Evolutionary conservation across 2,329 filamentous ascomycete species (phyloP), one percentile per base, ranked within the genome.

Genomic region (Curvularia hawaiiensis): DNA sequence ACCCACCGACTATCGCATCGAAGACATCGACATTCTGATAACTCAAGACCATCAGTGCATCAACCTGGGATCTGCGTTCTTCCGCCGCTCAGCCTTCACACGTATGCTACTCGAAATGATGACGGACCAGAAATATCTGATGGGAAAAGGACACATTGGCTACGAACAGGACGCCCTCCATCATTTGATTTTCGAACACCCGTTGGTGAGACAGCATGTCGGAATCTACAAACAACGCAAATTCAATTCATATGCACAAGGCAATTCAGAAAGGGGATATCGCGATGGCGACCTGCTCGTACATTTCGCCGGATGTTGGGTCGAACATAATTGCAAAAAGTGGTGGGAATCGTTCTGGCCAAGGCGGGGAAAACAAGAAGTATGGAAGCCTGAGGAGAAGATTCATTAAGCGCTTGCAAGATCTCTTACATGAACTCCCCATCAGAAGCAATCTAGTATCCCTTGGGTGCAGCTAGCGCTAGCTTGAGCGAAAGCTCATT

Each of bases 281-380:
- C 63, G 68, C 22, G 71, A 74, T 31, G 77, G 76, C 44, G 76
- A 78, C 54, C 55, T 78, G n/a, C 66, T 74, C 9, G 75, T 79
- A 24, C 76, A 78, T 62, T 67, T 79, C 49, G 77, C 76, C 0
- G 77, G 76, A 18, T 78, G 76, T 61, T 78, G 76, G 76, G 75
- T 14, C 18, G 1, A 26, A 3, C 4, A 43, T 3, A n/a, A 10
- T 0, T 51, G 49, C 39, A 16, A 11, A 8, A 7, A 35, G 43
- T 69, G 71, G 64, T 79, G 76, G 63, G 67, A 73, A 26, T 66
- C 76, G 53, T 77, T 70, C 54, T 77, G 75, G 75, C 63, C 55
- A 12, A 73, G 68, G 60, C 70, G 61, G 58, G 70, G 62, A 0
- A 39, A 68, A 65, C n/a, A 54, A 58, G 2, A 70, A 67, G 70